Conservation (phyloP, 352 stramenopile genomes). For the Globisporangium camurandrum region DNA sequence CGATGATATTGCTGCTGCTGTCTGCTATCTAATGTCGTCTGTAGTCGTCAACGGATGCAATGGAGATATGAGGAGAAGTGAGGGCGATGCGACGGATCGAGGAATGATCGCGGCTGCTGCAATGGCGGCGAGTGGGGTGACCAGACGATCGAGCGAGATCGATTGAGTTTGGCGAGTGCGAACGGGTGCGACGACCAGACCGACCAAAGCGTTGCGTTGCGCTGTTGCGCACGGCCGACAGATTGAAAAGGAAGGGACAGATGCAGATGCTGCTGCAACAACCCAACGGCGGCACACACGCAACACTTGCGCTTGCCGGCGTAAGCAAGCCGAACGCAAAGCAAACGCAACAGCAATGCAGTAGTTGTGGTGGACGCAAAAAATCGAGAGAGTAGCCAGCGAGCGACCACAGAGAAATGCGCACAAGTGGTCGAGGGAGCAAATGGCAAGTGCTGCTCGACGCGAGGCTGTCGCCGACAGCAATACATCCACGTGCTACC, state of each 20-base stretch:
- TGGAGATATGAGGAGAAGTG: background rate
- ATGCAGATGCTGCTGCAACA: background rate
- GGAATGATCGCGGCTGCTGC: background rate
- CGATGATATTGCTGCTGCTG: background rate
- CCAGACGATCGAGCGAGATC: too few species aligned
- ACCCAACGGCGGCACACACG: background rate
- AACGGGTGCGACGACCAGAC: too few species aligned
- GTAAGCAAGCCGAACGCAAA: too few species aligned
- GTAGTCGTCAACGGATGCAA: background rate
- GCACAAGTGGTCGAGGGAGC: background rate
- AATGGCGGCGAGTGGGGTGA: background rate
- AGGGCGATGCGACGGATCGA: background rate
- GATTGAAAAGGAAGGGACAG: too few species aligned
- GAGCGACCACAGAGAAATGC: slow-evolving; percentile 4
- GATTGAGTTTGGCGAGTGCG: too few species aligned
- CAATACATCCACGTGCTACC: too few species aligned
- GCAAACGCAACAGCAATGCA: too few species aligned
- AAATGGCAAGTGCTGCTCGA: slow-evolving; percentile 81
- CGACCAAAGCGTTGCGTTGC: background rate
- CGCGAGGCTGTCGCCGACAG: slow-evolving; percentile 97
- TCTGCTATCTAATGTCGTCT: background rate
- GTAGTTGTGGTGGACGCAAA: too few species aligned
- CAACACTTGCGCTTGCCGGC: too few species aligned
- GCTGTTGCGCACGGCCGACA: background rate
- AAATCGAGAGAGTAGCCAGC: background rate